phyloP scores from a whole-genome alignment of 345 rosid species.

The Brassica nigra region DNA sequence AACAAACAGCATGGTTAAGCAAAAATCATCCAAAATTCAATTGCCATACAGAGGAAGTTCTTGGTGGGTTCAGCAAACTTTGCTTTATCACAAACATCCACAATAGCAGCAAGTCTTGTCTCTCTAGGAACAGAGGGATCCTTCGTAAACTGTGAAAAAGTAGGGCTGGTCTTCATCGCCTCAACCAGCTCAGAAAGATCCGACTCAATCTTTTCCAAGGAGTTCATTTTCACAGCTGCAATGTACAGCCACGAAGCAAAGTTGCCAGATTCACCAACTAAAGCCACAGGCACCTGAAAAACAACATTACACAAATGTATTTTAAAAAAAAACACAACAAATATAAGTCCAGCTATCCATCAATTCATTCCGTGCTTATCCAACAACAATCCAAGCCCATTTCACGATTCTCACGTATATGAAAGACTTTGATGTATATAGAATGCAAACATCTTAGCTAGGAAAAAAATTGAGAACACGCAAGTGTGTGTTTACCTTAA shows the following conservation, averaged over 20 bases:
- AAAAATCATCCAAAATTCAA: neutral
- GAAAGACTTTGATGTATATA: neutral
- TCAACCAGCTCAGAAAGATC: slow-evolving; percentile 68
- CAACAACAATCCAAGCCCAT: neutral
- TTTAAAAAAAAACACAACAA: neutral
- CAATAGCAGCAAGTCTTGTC: slow-evolving; percentile 60
- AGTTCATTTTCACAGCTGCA: slow-evolving; percentile 65
- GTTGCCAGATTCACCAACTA: slow-evolving; percentile 84
- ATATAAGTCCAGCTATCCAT: neutral
- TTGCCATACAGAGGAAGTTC: slow-evolving; percentile 74
- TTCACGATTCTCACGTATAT: neutral
- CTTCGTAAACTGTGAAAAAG: slow-evolving; percentile 70
- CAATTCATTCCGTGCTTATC: neutral
- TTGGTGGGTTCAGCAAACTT: slow-evolving; percentile 68
- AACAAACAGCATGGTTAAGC: neutral
- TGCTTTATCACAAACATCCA: slow-evolving; percentile 63
- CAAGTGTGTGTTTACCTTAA: slow-evolving; percentile 57
- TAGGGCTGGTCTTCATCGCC: slow-evolving; percentile 63
- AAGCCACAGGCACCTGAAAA: slow-evolving; percentile 67
- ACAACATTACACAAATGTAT: neutral
- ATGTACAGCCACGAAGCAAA: slow-evolving; percentile 84
- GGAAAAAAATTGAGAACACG: neutral
- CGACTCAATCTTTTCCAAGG: slow-evolving; percentile 72
- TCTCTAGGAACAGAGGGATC: slow-evolving; percentile 73
- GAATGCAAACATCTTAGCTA: neutral